phyloP scores from a whole-genome alignment of 2,329 filamentous ascomycete species.

The Catunica adiposa region DNA sequence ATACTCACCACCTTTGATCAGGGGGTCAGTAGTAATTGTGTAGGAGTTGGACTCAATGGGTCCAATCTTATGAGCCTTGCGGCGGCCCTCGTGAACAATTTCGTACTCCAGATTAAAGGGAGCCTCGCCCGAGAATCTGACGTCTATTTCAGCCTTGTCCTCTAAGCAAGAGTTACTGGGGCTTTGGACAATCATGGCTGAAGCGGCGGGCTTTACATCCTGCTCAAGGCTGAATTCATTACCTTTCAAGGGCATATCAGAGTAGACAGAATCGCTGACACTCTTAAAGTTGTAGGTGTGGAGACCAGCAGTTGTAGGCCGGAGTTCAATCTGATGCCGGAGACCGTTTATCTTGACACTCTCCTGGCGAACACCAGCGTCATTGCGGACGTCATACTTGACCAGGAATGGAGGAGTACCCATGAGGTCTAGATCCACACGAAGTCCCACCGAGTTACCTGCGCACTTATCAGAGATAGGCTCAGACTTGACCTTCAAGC shows the following conservation, averaged over 20 bases:
- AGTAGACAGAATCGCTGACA: constrained; percentile 72
- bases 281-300: constrained; percentile 75
- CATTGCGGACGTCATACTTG: constrained; percentile 55
- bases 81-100: constrained; percentile 73
- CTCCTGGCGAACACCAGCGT: constrained; percentile 37
- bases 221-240: constrained; percentile 57
- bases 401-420: constrained; percentile 87
- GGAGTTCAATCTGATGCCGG: constrained; percentile 69
- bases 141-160: constrained; percentile 57
- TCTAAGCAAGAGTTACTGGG: constrained; percentile 63
- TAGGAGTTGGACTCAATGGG: constrained; percentile 46
- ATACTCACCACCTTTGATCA: constrained; percentile 78
- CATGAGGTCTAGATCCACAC: constrained; percentile 75
- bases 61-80: constrained; percentile 49
- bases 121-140: constrained; percentile 61
- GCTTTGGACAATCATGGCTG: constrained; percentile 49
- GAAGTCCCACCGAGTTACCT: constrained; percentile 77
- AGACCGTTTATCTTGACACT: constrained; percentile 48
- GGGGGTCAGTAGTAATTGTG: constrained; percentile 56
- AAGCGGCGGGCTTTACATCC: constrained; percentile 82
- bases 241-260: constrained; percentile 43
- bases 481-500: constrained; percentile 54
- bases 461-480: constrained; percentile 91
- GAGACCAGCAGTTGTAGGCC: constrained; percentile 62
- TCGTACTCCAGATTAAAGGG: constrained; percentile 90